Conservation (phyloP, 495 filamentous ascomycete species). For the Hypoxylon lienhwacheense region DNA sequence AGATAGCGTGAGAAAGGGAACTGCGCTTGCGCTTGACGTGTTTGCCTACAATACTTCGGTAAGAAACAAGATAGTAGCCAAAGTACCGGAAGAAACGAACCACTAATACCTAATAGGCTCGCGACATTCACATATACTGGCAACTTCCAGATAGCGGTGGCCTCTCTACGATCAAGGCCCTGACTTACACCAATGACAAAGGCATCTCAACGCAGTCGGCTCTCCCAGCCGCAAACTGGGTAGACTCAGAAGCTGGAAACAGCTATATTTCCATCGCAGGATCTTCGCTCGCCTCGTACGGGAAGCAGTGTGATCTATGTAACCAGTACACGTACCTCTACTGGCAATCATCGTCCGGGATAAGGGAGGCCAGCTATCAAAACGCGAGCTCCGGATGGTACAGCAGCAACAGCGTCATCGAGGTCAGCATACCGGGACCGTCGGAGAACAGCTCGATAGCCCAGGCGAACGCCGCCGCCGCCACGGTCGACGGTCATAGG, state of each 20-base stretch:
- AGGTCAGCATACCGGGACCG: slow-evolving; percentile 13
- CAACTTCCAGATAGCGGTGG: slow-evolving; percentile 30
- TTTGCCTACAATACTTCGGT: slow-evolving; percentile 22
- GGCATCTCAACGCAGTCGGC: slow-evolving; percentile 17
- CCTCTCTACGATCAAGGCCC: slow-evolving; percentile 26
- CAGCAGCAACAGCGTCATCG: slow-evolving; percentile 8
- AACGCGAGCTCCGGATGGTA: slow-evolving; percentile 14
- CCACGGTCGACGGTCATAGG: slow-evolving; percentile 21
- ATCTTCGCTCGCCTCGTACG: slow-evolving; percentile 33
- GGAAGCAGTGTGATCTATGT: slow-evolving; percentile 34
- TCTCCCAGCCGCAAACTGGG: slow-evolving; percentile 28
- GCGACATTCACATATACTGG: slow-evolving; percentile 38
- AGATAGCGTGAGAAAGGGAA: slow-evolving; percentile 26
- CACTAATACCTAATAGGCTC: slow-evolving; percentile 29
- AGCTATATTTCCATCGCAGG: slow-evolving; percentile 32
- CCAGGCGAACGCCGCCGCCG: slow-evolving; percentile 29
- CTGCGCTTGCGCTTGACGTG: slow-evolving; percentile 31
- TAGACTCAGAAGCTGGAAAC: slow-evolving; percentile 21
- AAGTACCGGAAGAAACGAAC: background rate
- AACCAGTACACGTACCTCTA: slow-evolving; percentile 38
- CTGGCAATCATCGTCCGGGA: slow-evolving; percentile 29
- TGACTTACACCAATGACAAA: slow-evolving; percentile 20
- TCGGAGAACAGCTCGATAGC: slow-evolving; percentile 32
- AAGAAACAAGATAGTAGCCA: background rate
- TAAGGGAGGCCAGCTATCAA: slow-evolving; percentile 30